Percentiles rank a stretch among this genome's conserved stretches.
Evolutionary conservation across 768 basidiomycete species (phyloP).

Genomic region (Mycena amicta): DNA sequence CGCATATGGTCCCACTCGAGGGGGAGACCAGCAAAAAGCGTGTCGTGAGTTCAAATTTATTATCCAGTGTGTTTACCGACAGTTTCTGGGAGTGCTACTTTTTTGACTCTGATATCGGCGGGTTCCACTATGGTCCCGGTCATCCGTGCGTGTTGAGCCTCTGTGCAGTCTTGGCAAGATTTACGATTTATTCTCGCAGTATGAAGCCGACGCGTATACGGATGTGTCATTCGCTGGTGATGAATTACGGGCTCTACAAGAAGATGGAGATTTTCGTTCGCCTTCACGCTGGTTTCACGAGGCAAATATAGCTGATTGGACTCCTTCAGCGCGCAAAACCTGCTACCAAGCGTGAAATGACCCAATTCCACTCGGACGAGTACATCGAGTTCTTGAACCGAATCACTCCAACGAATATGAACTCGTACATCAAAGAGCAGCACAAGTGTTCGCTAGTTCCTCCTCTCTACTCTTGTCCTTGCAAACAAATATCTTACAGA

Average conservation of each 20-base stretch:
- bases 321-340: constrained; percentile 96
- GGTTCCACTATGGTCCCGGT: constrained; percentile 98
- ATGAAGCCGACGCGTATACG: constrained; percentile 99
- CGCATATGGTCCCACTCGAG: constrained; percentile 59
- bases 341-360: constrained; percentile 99
- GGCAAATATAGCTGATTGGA: no score
- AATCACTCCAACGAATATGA: constrained; percentile 95
- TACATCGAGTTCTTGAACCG: constrained; percentile 96
- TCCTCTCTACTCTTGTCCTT: constrained; percentile 2
- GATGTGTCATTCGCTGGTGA: constrained; percentile 99
- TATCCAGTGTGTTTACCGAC: constrained; percentile 11
- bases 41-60: constrained; percentile 62
- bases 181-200: constrained; percentile 46
- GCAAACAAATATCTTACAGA: constrained; percentile 47
- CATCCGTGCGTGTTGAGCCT: constrained; percentile 66
- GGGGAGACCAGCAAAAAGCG: constrained; percentile 82
- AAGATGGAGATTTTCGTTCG: constrained; percentile 99
- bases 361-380: constrained; percentile 98
- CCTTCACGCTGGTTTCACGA: not conserved
- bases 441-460: constrained; percentile 74
- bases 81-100: constrained; percentile 81
- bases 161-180: constrained; percentile 10
- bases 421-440: constrained; percentile 90
- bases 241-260: constrained; percentile 99
- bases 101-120: constrained; percentile 99